These are phyloP conservation scores for Apocynum venetum DNA, from an alignment of 257 asterid species.

Conservation along the genomic window DNA sequence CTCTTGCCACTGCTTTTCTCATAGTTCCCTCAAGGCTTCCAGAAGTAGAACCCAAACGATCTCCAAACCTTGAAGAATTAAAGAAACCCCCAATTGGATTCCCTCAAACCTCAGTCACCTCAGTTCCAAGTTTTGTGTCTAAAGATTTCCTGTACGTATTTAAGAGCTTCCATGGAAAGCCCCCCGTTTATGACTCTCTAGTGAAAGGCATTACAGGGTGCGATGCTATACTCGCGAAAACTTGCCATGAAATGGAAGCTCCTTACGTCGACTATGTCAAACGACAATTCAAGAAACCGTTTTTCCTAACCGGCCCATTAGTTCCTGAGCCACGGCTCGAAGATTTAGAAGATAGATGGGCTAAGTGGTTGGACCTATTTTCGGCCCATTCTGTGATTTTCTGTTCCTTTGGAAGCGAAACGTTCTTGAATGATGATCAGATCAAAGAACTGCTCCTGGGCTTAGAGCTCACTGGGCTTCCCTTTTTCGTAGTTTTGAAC, in stretches of 20 bases:
- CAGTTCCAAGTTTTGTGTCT: constrained; percentile 38
- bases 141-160: constrained; percentile 42
- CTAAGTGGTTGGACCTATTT: constrained; percentile 32
- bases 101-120: constrained; percentile 38
- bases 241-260: constrained; percentile 49
- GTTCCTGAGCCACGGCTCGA: constrained; percentile 37
- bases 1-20: constrained; percentile 42
- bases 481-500: constrained; percentile 46
- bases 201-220: constrained; percentile 34
- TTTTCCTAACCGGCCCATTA: constrained; percentile 43
- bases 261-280: constrained; percentile 39
- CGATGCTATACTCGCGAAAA: constrained; percentile 48
- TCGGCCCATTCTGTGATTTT: constrained; percentile 31
- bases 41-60: background rate
- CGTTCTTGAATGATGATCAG: constrained; percentile 40
- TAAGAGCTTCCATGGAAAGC: constrained; percentile 35
- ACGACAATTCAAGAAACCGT: constrained; percentile 41
- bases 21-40: constrained; percentile 43
- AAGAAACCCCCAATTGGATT: constrained; percentile 43
- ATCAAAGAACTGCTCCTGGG: constrained; percentile 40
- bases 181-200: constrained; percentile 42
- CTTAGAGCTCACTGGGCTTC: constrained; percentile 39
- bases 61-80: constrained; percentile 37
- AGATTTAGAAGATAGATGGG: constrained; percentile 35
- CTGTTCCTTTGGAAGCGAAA: constrained; percentile 62